Base-by-base conservation (phyloP, 1,284 basidiomycete genomes). In the Cryptococcus sp. region DNA sequence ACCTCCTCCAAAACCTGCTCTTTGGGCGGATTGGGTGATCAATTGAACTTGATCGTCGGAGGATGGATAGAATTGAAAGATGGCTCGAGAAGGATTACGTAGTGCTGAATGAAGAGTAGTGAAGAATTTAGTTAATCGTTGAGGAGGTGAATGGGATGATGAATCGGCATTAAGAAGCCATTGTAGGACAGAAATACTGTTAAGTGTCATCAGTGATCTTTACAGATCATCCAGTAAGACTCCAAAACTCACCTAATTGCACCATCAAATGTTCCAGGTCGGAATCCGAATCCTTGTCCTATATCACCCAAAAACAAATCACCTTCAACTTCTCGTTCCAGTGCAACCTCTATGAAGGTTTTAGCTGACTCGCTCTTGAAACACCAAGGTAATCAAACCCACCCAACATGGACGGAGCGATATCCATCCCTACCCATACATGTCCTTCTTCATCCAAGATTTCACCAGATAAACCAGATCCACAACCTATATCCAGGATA, bases 81-180 rank as follows among this genome's bases (percentile, higher is more conserved):
- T 84, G 3, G 93, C 96, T 30, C 96, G 84, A 0, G 93, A 90
- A 3, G 94, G 94, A 72, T 94, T 92, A 48, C 87, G 85, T 8
- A 99, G 84, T 3, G 87, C 84, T 1, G 93, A 91, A 78, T 98
- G 91, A 32, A 99, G 84, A 8, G 95, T 96, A 35, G 91, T 94
- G 81, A 99, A 99, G 81, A 99, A 99, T 38, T 89, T 85, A 32
- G 84, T 84, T 36, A 98, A 83, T 45, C 96, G 89, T 67, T 92
- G 88, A 0, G 93, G 89, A 0, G 96, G 96, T 2, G 93, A 95
- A 56, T 92, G 89, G 60, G 90, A 86, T 3, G 89, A 87, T 33
- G 91, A 88, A 76, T 98, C 96, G 42, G 96, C 95, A 74, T 98
- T 99, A 59, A 98, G 83, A 0, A 99, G 83, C 96, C 96, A 99